These are phyloP conservation scores for Aureobasidium sp. DNA, from an alignment of 2,329 filamentous ascomycete genomes.

Conservation along the genomic window DNA sequence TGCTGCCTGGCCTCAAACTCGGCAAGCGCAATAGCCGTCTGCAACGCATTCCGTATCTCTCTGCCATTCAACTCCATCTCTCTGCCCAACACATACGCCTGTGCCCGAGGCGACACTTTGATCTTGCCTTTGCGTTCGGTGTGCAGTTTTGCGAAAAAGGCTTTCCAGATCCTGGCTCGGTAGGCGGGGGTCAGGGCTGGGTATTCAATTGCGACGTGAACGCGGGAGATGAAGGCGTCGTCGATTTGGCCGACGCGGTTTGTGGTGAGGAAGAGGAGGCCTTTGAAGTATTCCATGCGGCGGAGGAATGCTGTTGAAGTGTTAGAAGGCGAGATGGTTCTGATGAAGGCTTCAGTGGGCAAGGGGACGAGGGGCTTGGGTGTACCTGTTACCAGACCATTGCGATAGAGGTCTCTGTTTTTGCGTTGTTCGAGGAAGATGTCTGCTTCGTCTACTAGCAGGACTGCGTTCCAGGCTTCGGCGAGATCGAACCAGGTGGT, in stretches of 20 bases:
- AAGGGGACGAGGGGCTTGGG: too few relatives aligned
- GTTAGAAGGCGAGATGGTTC: too few relatives aligned
- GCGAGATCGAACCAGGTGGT: conserved; percentile 17
- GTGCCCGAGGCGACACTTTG: background rate
- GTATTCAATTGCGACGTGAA: conserved; percentile 28
- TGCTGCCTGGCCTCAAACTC: background rate
- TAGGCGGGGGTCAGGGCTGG: conserved; percentile 20
- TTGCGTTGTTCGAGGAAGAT: conserved; percentile 24
- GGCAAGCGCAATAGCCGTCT: background rate
- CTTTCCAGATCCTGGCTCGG: conserved; percentile 22
- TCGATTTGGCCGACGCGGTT: conserved; percentile 31
- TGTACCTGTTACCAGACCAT: conserved; percentile 16
- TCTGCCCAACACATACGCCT: background rate
- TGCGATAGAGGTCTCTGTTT: conserved; percentile 19
- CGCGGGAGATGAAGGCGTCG: conserved; percentile 27
- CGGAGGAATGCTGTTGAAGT: conserved; percentile 26
- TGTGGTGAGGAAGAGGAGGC: conserved; percentile 32
- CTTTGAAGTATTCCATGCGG: conserved; percentile 30
- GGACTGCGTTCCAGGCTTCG: conserved; percentile 21
- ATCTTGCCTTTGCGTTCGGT: conserved; percentile 5
- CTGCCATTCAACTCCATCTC: background rate
- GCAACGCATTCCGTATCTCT: background rate
- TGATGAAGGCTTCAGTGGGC: too few relatives aligned
- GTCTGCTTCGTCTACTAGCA: conserved; percentile 33
- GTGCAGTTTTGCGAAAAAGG: conserved; percentile 5